Percentiles rank a stretch among this genome's conserved stretches.
These are phyloP conservation scores for Begonia masoniana DNA, from an alignment of 306 rosid species.

Conservation along the genomic window DNA sequence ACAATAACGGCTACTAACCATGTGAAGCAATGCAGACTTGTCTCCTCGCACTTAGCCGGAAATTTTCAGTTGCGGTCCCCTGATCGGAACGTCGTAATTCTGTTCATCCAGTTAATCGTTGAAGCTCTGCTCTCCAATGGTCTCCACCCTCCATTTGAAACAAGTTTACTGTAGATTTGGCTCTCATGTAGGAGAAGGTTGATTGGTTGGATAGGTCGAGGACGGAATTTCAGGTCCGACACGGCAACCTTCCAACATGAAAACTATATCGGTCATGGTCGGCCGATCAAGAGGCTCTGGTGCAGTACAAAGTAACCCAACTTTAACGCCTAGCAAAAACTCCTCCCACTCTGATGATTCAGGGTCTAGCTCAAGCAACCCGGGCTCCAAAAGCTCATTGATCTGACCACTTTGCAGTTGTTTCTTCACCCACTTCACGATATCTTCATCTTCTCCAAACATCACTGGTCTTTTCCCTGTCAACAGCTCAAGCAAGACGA, in stretches of 20 bases:
- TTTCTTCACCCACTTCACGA: conserved; percentile 91
- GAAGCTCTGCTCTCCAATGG: too few relatives aligned
- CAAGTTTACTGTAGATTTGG: neutral
- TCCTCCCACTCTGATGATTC: conserved; percentile 99
- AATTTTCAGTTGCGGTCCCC: too few relatives aligned
- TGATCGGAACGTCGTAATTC: too few relatives aligned
- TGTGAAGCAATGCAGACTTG: too few relatives aligned
- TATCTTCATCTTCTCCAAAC: conserved; percentile 89
- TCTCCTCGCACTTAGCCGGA: too few relatives aligned
- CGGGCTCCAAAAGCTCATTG: conserved; percentile 74
- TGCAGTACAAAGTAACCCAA: conserved; percentile 85
- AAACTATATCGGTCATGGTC: conserved; percentile 85
- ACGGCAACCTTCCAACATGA: conserved; percentile 98
- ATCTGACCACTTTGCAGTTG: conserved; percentile 83
- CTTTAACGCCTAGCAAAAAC: conserved; percentile 83
- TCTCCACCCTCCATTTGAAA: too few relatives aligned
- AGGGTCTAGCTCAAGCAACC: conserved; percentile 84
- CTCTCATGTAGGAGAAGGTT: conserved; percentile 53
- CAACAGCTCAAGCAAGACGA: conserved; percentile 64
- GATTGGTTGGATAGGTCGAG: conserved; percentile 87
- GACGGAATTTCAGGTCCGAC: conserved; percentile 85
- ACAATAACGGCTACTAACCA: too few relatives aligned
- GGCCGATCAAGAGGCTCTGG: conserved; percentile 90
- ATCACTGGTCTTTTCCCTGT: conserved; percentile 85
- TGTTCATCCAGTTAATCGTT: too few relatives aligned